Evolutionary conservation across 805 yeast species (phyloP), one percentile per base, ranked within the genome.

Genomic region (Wickerhamomyces pijperi): DNA sequence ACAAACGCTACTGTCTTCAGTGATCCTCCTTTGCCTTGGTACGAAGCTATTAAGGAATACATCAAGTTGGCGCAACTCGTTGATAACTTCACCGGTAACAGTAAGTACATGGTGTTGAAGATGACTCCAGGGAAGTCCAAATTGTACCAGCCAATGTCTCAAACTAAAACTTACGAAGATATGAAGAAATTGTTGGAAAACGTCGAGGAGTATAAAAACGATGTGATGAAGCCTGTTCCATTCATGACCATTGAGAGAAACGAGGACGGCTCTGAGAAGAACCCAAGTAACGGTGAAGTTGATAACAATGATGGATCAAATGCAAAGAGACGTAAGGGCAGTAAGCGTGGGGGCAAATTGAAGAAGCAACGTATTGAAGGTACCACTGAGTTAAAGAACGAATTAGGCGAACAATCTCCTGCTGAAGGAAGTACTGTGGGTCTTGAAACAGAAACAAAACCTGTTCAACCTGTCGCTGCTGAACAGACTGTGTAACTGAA

Each of bases 31-130:
- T 54, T 68, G 36, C 63, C 72, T 0, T 83, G 90, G 83, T 65
- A 60, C 19, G 54, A 63, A 19, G 60, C 73, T 11, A 67, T 75
- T 11, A 65, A 64, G 35, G 81, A 84, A 44, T 84, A 74, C 45
- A 51, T 77, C 23, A 54, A 61, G 5, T 54, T 74, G 13, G 81
- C 90, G 9, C 51, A 59, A 14, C 48, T 66, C 39, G 74, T 67
- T 55, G 78, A 77, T 36, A 85, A 83, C 56, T 72, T 72, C 48
- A 61, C 72, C 17, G 70, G 84, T 3, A 87, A 86, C 56, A 74
- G 92, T 2, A 92, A 92, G 61, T 90, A 80, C 57, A 76, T 92
- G 63, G 51, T 90, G 34, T 64, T 78, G 28, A 77, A 86, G 51
- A 77, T 85, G 61, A 66, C 85, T 12, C 95, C 95, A 1, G 90